Evolutionary conservation across 2,329 filamentous ascomycete genomes (phyloP).

Genomic region (Fusarium musae): DNA sequence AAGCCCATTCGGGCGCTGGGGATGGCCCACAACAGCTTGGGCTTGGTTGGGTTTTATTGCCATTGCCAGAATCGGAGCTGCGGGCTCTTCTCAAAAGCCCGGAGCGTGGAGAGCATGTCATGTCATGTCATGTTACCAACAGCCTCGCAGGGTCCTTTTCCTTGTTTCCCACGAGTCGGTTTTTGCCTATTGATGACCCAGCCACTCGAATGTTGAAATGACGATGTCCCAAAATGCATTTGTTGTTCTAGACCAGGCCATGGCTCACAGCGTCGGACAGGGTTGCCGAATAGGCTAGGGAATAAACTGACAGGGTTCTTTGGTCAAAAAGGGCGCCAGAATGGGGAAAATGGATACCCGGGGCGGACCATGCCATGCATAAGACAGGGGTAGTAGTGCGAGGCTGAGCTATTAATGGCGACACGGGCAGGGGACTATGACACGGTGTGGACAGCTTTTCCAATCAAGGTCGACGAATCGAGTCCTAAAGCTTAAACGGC

Average conservation of each 20-base stretch:
- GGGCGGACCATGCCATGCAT: slow-evolving; percentile 18
- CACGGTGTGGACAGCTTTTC: slow-evolving; percentile 12
- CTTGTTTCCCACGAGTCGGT: background rate
- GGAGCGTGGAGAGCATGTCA: background rate
- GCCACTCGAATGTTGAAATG: slow-evolving; percentile 4
- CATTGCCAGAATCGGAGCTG: background rate
- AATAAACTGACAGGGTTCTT: background rate
- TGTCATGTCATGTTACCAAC: background rate
- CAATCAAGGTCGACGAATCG: slow-evolving; percentile 8
- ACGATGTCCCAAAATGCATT: background rate
- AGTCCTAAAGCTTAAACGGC: slow-evolving; percentile 42
- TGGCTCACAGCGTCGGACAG: slow-evolving; percentile 25
- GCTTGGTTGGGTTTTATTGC: background rate
- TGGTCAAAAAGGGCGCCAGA: slow-evolving; percentile 2
- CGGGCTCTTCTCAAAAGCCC: background rate
- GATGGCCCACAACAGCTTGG: slow-evolving; percentile 5
- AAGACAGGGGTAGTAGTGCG: background rate
- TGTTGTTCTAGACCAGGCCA: slow-evolving; percentile 39
- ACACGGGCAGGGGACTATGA: slow-evolving; percentile 5
- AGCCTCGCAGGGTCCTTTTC: background rate
- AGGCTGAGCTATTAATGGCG: slow-evolving; percentile 40
- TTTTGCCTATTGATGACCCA: background rate
- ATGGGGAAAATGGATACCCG: slow-evolving; percentile 19
- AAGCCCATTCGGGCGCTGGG: background rate
- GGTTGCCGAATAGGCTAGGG: slow-evolving; percentile 27